phyloP scores from a whole-genome alignment of 495 filamentous ascomycete genomes.

The Hypoxylon cercidicola region DNA sequence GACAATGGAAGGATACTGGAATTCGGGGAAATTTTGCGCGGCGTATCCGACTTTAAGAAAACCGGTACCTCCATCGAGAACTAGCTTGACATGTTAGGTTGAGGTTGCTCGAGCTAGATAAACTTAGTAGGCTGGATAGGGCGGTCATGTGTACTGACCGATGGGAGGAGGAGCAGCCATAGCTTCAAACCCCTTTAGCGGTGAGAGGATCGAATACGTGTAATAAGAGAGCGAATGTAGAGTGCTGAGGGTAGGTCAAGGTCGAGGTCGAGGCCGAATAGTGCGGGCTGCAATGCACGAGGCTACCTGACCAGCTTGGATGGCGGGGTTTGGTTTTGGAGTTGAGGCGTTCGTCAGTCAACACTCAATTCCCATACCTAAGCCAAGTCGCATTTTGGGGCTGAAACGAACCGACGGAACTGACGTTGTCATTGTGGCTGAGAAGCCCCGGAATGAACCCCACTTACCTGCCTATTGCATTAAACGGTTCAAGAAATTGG shows the following conservation, averaged over 20 bases:
- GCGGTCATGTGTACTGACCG: constrained; percentile 33
- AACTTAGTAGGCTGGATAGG: not conserved
- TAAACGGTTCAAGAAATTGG: not conserved
- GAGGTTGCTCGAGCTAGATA: not conserved
- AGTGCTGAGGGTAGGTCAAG: not conserved
- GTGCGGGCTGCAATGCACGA: constrained; percentile 18
- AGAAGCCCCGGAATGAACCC: not conserved
- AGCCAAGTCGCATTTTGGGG: constrained; percentile 9
- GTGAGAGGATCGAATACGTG: constrained; percentile 2
- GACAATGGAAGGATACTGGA: constrained; percentile 98
- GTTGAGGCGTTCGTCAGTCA: constrained; percentile 36
- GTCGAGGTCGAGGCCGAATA: constrained; percentile 9
- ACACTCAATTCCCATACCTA: constrained; percentile 1
- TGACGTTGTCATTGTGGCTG: constrained; percentile 14
- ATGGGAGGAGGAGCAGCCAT: constrained; percentile 49
- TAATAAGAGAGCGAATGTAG: not conserved
- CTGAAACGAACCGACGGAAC: constrained; percentile 3
- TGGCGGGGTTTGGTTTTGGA: constrained; percentile 30
- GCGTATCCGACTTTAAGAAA: constrained; percentile 99
- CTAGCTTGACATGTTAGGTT: constrained; percentile 56
- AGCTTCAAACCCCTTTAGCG: constrained; percentile 15
- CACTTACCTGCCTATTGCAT: not conserved
- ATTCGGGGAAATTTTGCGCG: constrained; percentile 97
- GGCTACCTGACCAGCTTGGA: constrained; percentile 21
- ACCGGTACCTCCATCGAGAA: constrained; percentile 99